Percentiles rank a stretch among this genome's conserved stretches.
Evolutionary conservation across 2,329 filamentous ascomycete genomes (phyloP).

Genomic region (Aspergillus pseudonomiae): DNA sequence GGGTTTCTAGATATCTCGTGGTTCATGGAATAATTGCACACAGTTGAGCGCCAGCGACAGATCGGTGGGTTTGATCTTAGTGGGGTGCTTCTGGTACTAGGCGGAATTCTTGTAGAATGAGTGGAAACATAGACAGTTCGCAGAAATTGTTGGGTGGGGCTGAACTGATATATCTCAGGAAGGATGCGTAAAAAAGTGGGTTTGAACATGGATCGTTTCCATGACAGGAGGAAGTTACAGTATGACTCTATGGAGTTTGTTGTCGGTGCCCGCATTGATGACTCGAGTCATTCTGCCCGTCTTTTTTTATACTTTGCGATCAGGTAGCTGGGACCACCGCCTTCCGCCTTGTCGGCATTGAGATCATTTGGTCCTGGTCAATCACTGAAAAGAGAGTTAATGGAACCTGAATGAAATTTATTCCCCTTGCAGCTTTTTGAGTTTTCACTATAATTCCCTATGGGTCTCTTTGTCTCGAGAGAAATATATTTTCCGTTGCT

Average conservation of each 20-base stretch:
- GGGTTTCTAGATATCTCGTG: conserved; percentile 20
- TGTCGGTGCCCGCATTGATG: neutral
- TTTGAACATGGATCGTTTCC: conserved; percentile 27
- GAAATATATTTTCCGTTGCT: neutral
- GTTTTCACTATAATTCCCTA: neutral
- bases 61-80: conserved; percentile 10
- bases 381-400: neutral
- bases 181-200: conserved; percentile 19
- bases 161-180: conserved; percentile 18
- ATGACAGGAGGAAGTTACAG: conserved; percentile 9
- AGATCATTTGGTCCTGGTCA: neutral
- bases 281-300: conserved; percentile 1
- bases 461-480: neutral
- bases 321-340: neutral
- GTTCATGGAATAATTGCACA: conserved; percentile 30
- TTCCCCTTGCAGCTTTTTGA: neutral
- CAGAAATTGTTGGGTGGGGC: conserved; percentile 12
- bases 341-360: neutral
- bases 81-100: conserved; percentile 17
- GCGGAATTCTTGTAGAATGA: conserved; percentile 11
- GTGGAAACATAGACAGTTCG: conserved; percentile 19
- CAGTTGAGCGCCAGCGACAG: neutral
- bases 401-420: neutral
- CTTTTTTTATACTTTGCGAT: conserved; percentile 1
- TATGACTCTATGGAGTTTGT: neutral